Percentiles rank a stretch among this genome's conserved stretches.
Conservation (phyloP, 495 filamentous ascomycete species). For the Cudoniella acicularis region DNA sequence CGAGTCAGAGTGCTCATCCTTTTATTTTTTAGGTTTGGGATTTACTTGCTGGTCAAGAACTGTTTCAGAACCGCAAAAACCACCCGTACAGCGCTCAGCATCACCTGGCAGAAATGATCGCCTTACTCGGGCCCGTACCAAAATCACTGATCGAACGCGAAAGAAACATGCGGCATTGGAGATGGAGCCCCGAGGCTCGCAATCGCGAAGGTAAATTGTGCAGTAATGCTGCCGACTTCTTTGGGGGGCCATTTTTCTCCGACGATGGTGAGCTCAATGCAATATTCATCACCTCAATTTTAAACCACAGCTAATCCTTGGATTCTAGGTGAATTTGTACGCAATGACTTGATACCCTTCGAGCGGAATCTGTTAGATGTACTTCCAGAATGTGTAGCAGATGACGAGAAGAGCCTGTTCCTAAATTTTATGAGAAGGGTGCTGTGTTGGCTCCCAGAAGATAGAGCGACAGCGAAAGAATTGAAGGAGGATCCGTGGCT, state of each 20-base stretch:
- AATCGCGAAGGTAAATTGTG: slow-evolving; percentile 15
- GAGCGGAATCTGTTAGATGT: not conserved
- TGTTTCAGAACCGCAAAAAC: slow-evolving; percentile 30
- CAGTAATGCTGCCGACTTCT: slow-evolving; percentile 18
- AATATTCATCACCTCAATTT: not conserved
- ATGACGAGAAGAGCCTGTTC: slow-evolving; percentile 37
- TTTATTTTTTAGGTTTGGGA: slow-evolving; percentile 31
- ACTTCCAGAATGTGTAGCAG: slow-evolving; percentile 26
- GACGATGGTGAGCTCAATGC: slow-evolving; percentile 18
- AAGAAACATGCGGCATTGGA: slow-evolving; percentile 10
- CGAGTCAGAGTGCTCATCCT: slow-evolving; percentile 5
- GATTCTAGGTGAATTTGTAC: not conserved
- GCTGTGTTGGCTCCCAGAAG: slow-evolving; percentile 46
- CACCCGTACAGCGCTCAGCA: slow-evolving; percentile 26
- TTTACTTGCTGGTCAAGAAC: slow-evolving; percentile 23
- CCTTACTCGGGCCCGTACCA: slow-evolving; percentile 36
- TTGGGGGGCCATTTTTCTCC: slow-evolving; percentile 21
- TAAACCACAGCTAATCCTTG: not conserved
- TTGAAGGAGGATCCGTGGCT: slow-evolving; percentile 39
- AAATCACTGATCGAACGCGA: slow-evolving; percentile 21
- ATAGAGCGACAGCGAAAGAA: slow-evolving; percentile 40
- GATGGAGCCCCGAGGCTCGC: slow-evolving; percentile 10
- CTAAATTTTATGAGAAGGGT: slow-evolving; percentile 40
- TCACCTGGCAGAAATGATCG: slow-evolving; percentile 36
- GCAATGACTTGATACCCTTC: not conserved